Percentiles rank a stretch among this genome's conserved stretches.
Evolutionary conservation across 768 basidiomycete species (phyloP).

Genomic region (Pleurotus ostreatus): DNA sequence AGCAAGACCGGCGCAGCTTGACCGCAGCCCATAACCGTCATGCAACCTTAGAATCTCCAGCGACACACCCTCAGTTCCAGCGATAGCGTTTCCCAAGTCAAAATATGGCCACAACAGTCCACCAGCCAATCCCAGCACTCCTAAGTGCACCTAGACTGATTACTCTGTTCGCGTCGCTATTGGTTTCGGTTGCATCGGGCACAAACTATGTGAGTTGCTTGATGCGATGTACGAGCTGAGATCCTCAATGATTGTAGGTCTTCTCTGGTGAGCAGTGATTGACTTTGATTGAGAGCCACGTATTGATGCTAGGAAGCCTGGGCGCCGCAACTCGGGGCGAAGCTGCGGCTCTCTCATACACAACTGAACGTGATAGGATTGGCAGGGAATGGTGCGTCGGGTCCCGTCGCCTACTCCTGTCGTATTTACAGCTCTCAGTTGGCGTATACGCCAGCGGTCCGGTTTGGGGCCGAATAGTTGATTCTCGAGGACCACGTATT

Average conservation of each 20-base stretch:
- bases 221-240: slow-evolving; percentile 6
- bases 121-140: slow-evolving; percentile 19
- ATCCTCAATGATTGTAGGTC: slow-evolving; percentile 22
- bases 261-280: slow-evolving; percentile 34
- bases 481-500: slow-evolving; percentile 66
- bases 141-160: slow-evolving; percentile 38
- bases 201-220: slow-evolving; percentile 65
- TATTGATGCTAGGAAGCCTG: slow-evolving; percentile 49
- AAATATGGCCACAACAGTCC: neutral
- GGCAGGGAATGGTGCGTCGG: slow-evolving; percentile 65
- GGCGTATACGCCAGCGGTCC: slow-evolving; percentile 79
- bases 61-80: too few species aligned
- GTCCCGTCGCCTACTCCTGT: neutral
- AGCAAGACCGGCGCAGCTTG: too few species aligned
- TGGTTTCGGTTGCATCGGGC: slow-evolving; percentile 61
- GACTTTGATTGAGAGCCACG: neutral
- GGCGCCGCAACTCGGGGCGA: slow-evolving; percentile 80
- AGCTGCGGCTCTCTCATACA: slow-evolving; percentile 73
- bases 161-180: slow-evolving; percentile 50
- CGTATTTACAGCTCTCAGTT: slow-evolving; percentile 25
- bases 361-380: slow-evolving; percentile 77
- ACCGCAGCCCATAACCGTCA: too few species aligned
- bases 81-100: too few species aligned
- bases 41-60: too few species aligned
- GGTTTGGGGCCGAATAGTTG: slow-evolving; percentile 76